phyloP scores from a whole-genome alignment of 2,329 filamentous ascomycete genomes.

The Tothia fuscella region DNA sequence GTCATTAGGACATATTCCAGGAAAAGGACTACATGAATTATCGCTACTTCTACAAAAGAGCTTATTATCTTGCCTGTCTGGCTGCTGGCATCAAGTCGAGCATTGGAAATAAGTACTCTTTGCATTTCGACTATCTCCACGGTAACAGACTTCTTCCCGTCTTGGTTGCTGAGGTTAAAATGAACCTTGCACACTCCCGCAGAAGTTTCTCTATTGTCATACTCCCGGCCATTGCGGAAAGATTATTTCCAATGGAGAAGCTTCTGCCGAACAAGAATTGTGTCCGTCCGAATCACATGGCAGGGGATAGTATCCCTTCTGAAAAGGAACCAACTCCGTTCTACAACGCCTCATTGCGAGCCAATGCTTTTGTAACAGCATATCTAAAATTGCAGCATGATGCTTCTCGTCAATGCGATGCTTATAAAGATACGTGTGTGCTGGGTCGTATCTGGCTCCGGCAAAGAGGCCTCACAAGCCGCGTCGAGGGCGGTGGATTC shows the following conservation, averaged over 20 bases:
- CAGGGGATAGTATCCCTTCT: constrained; percentile 28
- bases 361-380: constrained; percentile 58
- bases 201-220: constrained; percentile 55
- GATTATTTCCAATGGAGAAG: constrained; percentile 59
- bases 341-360: constrained; percentile 78
- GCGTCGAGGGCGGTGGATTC: constrained; percentile 68
- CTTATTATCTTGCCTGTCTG: constrained; percentile 80
- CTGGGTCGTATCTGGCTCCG: constrained; percentile 81
- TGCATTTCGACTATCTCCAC: constrained; percentile 55
- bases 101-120: constrained; percentile 40
- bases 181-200: constrained; percentile 17
- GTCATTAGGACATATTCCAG: constrained; percentile 58
- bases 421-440: constrained; percentile 73
- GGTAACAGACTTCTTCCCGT: constrained; percentile 69
- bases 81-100: constrained; percentile 55
- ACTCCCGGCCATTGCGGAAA: constrained; percentile 59
- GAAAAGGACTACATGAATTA: constrained; percentile 91
- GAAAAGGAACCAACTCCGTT: constrained; percentile 52
- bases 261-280: constrained; percentile 59
- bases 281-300: constrained; percentile 44
- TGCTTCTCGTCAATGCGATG: constrained; percentile 55
- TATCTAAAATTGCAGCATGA: constrained; percentile 67
- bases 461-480: constrained; percentile 68
- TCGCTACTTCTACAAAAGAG: constrained; percentile 87
- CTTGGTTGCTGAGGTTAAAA: constrained; percentile 31